Conservation (phyloP, 192 early-diverging fungal species). For the Linnemannia exigua region DNA sequence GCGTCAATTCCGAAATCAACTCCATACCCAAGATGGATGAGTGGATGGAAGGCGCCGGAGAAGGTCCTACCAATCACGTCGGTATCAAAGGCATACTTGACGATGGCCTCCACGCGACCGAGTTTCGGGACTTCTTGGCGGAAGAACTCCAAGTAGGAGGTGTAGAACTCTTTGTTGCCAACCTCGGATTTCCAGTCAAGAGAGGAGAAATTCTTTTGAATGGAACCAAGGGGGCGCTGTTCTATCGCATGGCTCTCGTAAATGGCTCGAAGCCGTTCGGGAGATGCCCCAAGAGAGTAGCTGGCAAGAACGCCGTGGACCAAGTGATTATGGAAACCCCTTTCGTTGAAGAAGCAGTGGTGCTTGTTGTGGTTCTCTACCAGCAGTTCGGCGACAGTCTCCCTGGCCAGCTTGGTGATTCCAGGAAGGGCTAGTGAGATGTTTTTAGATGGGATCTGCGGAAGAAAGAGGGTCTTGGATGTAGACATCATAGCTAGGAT, state of each 20-base stretch:
- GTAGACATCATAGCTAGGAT: constrained; percentile 1
- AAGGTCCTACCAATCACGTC: constrained; percentile 61
- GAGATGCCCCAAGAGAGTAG: constrained; percentile 65
- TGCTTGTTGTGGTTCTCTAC: constrained; percentile 63
- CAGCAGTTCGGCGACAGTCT: constrained; percentile 60
- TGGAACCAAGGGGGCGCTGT: constrained; percentile 36
- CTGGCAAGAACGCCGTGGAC: constrained; percentile 69
- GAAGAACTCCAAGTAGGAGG: constrained; percentile 66
- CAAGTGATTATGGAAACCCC: constrained; percentile 71
- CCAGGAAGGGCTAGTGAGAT: constrained; percentile 58
- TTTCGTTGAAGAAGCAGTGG: constrained; percentile 69
- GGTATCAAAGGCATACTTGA: constrained; percentile 61
- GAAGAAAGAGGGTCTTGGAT: constrained; percentile 1
- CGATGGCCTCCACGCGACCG: constrained; percentile 52
- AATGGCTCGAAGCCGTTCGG: constrained; percentile 63
- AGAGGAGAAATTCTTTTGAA: constrained; percentile 50
- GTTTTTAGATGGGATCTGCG: constrained; percentile 14
- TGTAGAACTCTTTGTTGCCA: constrained; percentile 57
- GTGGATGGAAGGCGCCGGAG: constrained; percentile 68
- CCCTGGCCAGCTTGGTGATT: constrained; percentile 55
- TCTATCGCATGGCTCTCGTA: constrained; percentile 60
- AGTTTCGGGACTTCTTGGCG: constrained; percentile 56
- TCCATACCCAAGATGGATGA: constrained; percentile 76
- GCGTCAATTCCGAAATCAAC: constrained; percentile 71
- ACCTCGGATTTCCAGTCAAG: constrained; percentile 56